Base-by-base conservation (phyloP, 306 rosid genomes). In the Dalbergia cultrata region DNA sequence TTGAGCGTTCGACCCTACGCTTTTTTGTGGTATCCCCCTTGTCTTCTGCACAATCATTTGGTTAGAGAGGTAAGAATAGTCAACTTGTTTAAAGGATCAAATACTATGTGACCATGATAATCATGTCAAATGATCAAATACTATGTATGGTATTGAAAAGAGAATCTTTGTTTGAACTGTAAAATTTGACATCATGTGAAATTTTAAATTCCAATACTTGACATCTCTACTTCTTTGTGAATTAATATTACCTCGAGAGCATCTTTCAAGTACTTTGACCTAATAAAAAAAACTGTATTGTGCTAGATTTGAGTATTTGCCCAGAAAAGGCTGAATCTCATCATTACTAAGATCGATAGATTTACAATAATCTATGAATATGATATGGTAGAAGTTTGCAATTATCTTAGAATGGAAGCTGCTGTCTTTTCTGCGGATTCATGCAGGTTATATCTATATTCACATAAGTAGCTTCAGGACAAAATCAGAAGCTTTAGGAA, bases 1-100 rank as follows among this genome's bases (percentile, higher is more conserved):
- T 79, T 17, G 97, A 92, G 39, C 97, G 94, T 86, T 95, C 98
- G 83, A 95, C 98, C 78, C 98, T 87, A 5, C 98, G 92, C 86
- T 95, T 95, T 83, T 95, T 95, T 14, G 98, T 95, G 41, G 90
- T 85, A 45, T 95, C 97, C 8, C 85, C 95, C 81, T 90, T 92
- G 77, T 87, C 97, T 76, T 76, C 98, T 95, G 97, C 90, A 87
- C 13, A 77, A 85, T 69, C 57, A 76, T 50, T 77, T 33, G 16
- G 61, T 89, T 31, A 85, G 81, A 78, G 39, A 19, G 75, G 44
- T 35, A 65, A 56, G 12, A 45, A 67, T 26, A 8, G n/a, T 79
- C 50, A 59, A 70, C 57, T 31, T 57, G 52, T 16, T 66, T 21
- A 77, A 41, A 68, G 4, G 41, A 58, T 37, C 5, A 5, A 4